Evolutionary conservation across 495 filamentous ascomycete genomes (phyloP).

Genomic region (Penicillium silybi): DNA sequence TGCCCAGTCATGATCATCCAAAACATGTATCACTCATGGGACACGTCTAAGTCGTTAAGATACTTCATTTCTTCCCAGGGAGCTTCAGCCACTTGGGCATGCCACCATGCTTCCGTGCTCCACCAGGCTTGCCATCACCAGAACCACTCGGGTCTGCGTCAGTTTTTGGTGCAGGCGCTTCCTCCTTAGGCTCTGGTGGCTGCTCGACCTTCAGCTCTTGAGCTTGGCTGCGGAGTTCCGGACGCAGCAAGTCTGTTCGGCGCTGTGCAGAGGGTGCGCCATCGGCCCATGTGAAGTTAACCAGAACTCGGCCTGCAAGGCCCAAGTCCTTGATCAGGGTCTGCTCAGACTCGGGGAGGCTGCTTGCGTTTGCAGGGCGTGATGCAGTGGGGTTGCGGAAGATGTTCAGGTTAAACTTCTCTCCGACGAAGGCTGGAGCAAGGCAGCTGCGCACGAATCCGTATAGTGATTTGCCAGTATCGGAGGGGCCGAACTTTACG

Average conservation of each 20-base stretch:
- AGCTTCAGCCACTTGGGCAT: constrained; percentile 72
- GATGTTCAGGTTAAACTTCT: constrained; percentile 51
- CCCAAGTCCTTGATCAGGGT: constrained; percentile 65
- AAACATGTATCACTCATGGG: constrained; percentile 6
- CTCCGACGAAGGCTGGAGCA: constrained; percentile 26
- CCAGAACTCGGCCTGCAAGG: constrained; percentile 62
- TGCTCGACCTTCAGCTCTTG: constrained; percentile 59
- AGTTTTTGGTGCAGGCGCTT: constrained; percentile 36
- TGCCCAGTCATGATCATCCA: constrained; percentile 2
- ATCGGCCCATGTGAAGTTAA: constrained; percentile 77
- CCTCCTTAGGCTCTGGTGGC: constrained; percentile 35
- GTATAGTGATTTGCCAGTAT: constrained; percentile 66
- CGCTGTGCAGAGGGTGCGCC: constrained; percentile 42
- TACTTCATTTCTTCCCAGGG: constrained; percentile 50
- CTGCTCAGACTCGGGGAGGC: constrained; percentile 44
- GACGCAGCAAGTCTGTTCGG: constrained; percentile 54
- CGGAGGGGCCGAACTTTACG: constrained; percentile 55
- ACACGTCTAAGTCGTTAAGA: not conserved
- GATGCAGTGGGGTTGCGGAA: constrained; percentile 17
- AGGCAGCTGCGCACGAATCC: constrained; percentile 54
- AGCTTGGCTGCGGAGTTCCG: constrained; percentile 62
- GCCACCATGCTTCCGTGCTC: constrained; percentile 38
- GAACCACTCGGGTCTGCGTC: constrained; percentile 26
- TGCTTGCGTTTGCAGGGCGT: constrained; percentile 24
- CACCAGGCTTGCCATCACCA: constrained; percentile 39